Conservation (phyloP, 306 rosid genomes). For the Dalbergia cochinchinensis region DNA sequence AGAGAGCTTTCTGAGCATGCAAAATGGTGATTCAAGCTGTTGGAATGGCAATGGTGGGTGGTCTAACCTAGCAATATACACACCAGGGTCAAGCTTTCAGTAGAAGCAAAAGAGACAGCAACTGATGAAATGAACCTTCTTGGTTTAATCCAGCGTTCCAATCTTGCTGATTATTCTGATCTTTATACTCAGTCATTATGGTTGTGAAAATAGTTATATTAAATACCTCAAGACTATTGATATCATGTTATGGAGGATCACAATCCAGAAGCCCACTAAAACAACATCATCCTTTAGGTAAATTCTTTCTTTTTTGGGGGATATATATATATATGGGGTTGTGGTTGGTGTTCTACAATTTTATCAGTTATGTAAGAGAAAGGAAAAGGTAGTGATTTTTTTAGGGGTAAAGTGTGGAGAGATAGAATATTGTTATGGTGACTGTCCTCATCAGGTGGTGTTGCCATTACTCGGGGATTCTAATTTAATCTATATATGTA, state of each 20-base stretch:
- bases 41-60: slow-evolving; percentile 79
- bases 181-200: slow-evolving; percentile 42
- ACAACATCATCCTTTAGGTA: slow-evolving; percentile 49
- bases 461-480: slow-evolving; percentile 37
- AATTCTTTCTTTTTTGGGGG: slow-evolving; percentile 32
- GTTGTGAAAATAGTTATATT: slow-evolving; percentile 47
- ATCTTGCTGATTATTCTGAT: slow-evolving; percentile 43
- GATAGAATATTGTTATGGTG: slow-evolving; percentile 39
- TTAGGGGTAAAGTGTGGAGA: slow-evolving; percentile 24
- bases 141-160: slow-evolving; percentile 3
- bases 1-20: slow-evolving; percentile 61
- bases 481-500: slow-evolving; percentile 39
- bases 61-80: slow-evolving; percentile 91
- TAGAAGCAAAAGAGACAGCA: slow-evolving; percentile 43
- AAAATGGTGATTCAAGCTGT: slow-evolving; percentile 72
- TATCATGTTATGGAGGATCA: slow-evolving; percentile 50
- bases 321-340: neutral
- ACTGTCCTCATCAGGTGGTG: slow-evolving; percentile 26
- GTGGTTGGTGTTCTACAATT: slow-evolving; percentile 48
- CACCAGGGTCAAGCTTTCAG: slow-evolving; percentile 83
- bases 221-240: slow-evolving; percentile 42
- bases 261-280: slow-evolving; percentile 45
- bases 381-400: slow-evolving; percentile 13
- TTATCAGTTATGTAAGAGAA: slow-evolving; percentile 15
- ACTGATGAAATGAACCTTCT: slow-evolving; percentile 15